Evolutionary conservation across 2,329 filamentous ascomycete genomes (phyloP), one percentile per base, ranked within the genome.

Genomic region (Stemphylium beticola): DNA sequence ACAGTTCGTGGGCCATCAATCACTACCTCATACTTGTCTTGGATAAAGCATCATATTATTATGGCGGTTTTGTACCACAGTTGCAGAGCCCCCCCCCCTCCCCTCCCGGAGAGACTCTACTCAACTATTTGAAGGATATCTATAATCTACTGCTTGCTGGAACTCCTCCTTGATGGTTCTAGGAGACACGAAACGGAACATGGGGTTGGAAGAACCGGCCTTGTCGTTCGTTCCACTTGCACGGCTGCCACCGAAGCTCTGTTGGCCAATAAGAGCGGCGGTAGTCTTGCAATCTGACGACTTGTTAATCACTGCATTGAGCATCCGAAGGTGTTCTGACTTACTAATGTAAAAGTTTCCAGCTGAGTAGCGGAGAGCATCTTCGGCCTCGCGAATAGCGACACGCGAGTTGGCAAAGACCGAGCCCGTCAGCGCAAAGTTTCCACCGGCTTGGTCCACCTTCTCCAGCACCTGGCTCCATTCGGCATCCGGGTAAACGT

Each of bases 271-370:
- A 7, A 29, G 26, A 11, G 26, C 26, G 26, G 26, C 26, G 10
- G 26, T 29, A 29, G 26, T 29, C 26, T 29, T 29, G 26, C 26
- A 29, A 11, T 29, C 26, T 29, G 26, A 3, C 26, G 9, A 29
- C 26, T 11, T 29, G 9, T 29, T 29, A 29, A 29, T 29, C 26
- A 29, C 4, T 11, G 2, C 2, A 29, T 29, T 7, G 7, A 11
- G 26, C 2, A 9, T 29, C 26, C 3, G 10, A 11, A 2, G 26
- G 26, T 29, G 10, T 11, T 29, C 10, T 11, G 7, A 29, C 61
- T 79, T 76, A 57, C 78, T 93, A 77, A 93, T 82, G 77, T 93
- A 93, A 74, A 92, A 92, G 78, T 93, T 93, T 15, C 90, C 90
- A 1, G 89, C 89, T 0, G 87, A 81, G 71, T 91, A 87, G 60